Conservation (phyloP, 305 asterid species). For the Euphrasia arctica region DNA sequence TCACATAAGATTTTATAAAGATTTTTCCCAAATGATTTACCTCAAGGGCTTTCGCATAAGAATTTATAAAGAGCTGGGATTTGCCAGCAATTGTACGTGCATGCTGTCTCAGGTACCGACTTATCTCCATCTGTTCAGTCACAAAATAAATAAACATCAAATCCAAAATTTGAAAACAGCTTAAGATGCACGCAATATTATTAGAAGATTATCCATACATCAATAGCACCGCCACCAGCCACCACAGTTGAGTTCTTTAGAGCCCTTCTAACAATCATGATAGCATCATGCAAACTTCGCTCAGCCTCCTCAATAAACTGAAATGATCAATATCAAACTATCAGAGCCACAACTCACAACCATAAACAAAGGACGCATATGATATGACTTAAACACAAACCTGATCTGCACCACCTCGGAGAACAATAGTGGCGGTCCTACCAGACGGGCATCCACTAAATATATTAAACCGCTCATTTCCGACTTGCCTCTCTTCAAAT, state of each 20-base stretch:
- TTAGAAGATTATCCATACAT: constrained; percentile 43
- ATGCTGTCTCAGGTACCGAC: constrained; percentile 86
- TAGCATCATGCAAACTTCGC: constrained; percentile 73
- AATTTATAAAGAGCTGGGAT: constrained; percentile 83
- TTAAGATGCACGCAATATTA: constrained; percentile 10
- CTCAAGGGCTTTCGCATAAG: constrained; percentile 94
- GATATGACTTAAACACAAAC: constrained; percentile 32
- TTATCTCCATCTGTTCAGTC: constrained; percentile 75
- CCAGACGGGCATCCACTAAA: constrained; percentile 91
- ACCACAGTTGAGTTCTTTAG: constrained; percentile 86
- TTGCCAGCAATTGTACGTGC: constrained; percentile 92
- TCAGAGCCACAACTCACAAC: constrained; percentile 17
- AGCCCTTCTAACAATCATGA: constrained; percentile 84
- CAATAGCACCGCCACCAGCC: constrained; percentile 95
- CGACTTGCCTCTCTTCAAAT: constrained; percentile 94
- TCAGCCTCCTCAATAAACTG: constrained; percentile 92
- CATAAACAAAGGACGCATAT: constrained; percentile 12
- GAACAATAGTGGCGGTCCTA: constrained; percentile 84
- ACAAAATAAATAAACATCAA: constrained; percentile 19
- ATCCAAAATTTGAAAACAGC: constrained; percentile 1
- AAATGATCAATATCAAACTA: constrained; percentile 23
- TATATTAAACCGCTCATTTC: constrained; percentile 89
- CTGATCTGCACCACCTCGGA: constrained; percentile 99
- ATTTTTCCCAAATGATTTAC: constrained; percentile 36
- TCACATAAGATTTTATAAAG: constrained; percentile 83